These are phyloP conservation scores for Colletotrichum sp. DNA, from an alignment of 2,329 filamentous ascomycete genomes.

Conservation along the genomic window DNA sequence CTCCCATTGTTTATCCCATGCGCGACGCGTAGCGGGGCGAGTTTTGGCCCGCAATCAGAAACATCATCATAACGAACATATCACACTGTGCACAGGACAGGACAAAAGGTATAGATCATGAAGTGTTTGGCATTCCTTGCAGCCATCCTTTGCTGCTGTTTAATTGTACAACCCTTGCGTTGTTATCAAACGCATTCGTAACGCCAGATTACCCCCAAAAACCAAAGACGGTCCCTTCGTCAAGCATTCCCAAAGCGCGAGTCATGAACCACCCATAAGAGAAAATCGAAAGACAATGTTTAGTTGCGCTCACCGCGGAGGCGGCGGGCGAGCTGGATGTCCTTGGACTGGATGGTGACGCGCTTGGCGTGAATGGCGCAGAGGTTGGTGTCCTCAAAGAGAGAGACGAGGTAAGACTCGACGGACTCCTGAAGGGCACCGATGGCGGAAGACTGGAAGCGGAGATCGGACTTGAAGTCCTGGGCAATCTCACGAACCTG, in stretches of 20 bases:
- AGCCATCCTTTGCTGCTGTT: constrained; percentile 38
- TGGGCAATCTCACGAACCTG: constrained; percentile 92
- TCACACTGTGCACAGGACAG: neutral
- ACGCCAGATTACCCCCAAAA: constrained; percentile 50
- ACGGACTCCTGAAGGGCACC: constrained; percentile 97
- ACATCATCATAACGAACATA: neutral
- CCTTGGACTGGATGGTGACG: constrained; percentile 97
- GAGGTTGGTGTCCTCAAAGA: constrained; percentile 98
- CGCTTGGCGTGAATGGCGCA: constrained; percentile 99
- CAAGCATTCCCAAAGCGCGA: constrained; percentile 43
- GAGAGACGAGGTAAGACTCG: constrained; percentile 96
- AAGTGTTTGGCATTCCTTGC: constrained; percentile 38
- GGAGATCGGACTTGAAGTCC: constrained; percentile 93
- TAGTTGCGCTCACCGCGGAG: constrained; percentile 94
- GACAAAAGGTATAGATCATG: constrained; percentile 24
- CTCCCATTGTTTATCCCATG: neutral
- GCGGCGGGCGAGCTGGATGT: constrained; percentile 94
- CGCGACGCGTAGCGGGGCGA: neutral
- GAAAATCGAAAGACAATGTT: constrained; percentile 36
- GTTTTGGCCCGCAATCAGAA: neutral
- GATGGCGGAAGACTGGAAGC: constrained; percentile 98
- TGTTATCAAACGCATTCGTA: constrained; percentile 42
- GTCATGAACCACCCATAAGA: constrained; percentile 43
- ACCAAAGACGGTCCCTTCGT: constrained; percentile 34
- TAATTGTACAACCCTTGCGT: constrained; percentile 50